Conservation (phyloP, 1,139 yeast genomes). For the Blastobotrys proliferans region DNA sequence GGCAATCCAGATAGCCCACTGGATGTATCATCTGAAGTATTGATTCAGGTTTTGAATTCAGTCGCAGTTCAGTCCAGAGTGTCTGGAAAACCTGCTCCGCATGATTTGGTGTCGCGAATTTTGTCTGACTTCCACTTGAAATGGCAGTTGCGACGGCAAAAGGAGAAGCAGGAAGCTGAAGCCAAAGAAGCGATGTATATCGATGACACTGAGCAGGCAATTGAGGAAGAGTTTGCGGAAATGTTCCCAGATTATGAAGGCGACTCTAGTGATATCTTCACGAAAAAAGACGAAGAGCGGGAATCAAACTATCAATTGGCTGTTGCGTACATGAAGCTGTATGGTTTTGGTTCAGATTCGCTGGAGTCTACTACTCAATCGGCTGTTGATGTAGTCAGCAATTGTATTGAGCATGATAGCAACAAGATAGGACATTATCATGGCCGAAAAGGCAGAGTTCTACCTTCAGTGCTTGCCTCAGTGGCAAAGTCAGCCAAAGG, state of each 20-base stretch:
- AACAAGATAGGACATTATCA: neutral
- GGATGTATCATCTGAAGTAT: neutral
- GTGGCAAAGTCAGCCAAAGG: neutral
- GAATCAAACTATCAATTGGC: conserved; percentile 14
- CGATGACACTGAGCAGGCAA: conserved; percentile 50
- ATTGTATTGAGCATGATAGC: neutral
- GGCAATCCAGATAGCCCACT: conserved; percentile 2
- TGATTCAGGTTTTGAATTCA: conserved; percentile 4
- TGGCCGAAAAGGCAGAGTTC: neutral
- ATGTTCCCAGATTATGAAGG: conserved; percentile 90
- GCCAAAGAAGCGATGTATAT: conserved; percentile 57
- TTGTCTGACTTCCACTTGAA: conserved; percentile 14
- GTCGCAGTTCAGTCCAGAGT: conserved; percentile 6
- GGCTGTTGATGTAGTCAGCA: neutral
- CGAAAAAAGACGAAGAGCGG: conserved; percentile 7
- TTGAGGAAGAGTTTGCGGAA: conserved; percentile 65
- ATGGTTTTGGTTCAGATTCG: conserved; percentile 6
- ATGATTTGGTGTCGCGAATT: neutral
- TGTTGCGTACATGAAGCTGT: conserved; percentile 13
- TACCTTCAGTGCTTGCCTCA: conserved; percentile 2
- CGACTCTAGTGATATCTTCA: conserved; percentile 12
- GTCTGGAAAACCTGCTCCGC: neutral
- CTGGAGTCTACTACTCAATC: neutral
- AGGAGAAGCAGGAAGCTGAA: conserved; percentile 54
- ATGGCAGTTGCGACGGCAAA: conserved; percentile 13